A percentile compares a stretch with the other conserved stretches of the same genome.
Conservation (phyloP, 2,329 filamentous ascomycete species). For the Microdochium trichocladiopsis region DNA sequence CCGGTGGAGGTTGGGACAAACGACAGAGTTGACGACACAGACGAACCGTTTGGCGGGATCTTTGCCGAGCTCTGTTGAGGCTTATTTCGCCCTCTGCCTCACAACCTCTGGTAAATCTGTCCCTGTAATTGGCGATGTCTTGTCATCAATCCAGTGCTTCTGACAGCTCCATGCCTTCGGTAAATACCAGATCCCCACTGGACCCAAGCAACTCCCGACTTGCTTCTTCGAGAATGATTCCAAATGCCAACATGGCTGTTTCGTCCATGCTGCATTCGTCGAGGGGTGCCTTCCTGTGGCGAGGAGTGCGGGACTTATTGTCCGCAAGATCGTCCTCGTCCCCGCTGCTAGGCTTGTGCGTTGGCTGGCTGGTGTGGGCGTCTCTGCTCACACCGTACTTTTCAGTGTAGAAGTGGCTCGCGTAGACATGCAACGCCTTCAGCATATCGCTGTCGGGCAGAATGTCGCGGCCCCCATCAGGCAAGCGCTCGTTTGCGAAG, state of each 20-base stretch:
- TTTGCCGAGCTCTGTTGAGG: no score
- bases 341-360: slow-evolving; percentile 4
- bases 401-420: slow-evolving; percentile 53
- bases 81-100: no score
- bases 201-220: slow-evolving; percentile 52
- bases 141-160: slow-evolving; percentile 1
- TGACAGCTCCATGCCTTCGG: slow-evolving; percentile 41
- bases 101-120: no score
- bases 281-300: slow-evolving; percentile 10
- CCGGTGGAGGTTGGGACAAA: neutral
- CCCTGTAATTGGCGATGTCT: neutral
- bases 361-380: slow-evolving; percentile 2
- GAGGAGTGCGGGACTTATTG: slow-evolving; percentile 4
- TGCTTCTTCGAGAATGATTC: slow-evolving; percentile 68
- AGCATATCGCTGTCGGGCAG: slow-evolving; percentile 65
- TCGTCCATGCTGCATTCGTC: slow-evolving; percentile 66
- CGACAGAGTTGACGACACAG: neutral
- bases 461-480: slow-evolving; percentile 32
- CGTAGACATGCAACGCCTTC: slow-evolving; percentile 61
- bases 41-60: no score
- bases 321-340: slow-evolving; percentile 1
- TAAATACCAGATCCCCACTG: slow-evolving; percentile 64
- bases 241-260: slow-evolving; percentile 68
- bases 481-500: slow-evolving; percentile 52
- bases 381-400: slow-evolving; percentile 1